Evolutionary conservation across 495 filamentous ascomycete genomes (phyloP), one percentile per base, ranked within the genome.

Genomic region (Hyaloscypha hepaticicola): DNA sequence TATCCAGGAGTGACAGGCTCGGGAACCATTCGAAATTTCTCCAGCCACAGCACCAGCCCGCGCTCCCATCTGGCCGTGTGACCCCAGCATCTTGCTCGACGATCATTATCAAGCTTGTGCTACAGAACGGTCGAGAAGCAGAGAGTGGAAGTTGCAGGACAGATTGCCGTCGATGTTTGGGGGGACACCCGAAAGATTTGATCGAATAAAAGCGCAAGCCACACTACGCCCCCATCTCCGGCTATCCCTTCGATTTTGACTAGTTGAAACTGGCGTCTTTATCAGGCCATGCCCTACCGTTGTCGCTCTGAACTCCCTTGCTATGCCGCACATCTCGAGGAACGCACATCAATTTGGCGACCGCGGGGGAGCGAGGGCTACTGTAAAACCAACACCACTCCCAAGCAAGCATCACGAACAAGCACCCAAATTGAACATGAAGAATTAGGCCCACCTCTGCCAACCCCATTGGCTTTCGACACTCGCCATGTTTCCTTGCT

Each of bases 161-260:
- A 57, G 53, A 57, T 57, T 21, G 28, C 22, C 25, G 5, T 16
- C 1, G 16, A 16, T 19, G 0, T 45, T 45, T 45, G 6, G 38
- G 38, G 38, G 38, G 38, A 16, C 38, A 16, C 1, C 38, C 1
- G 6, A 45, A 16, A 16, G 19, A 9, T 16, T 45, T 45, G 38
- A 16, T 49, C 38, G 8, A 51, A n/a, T 50, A 22, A n/a, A 22
- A 49, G 58, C 58, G 58, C 58, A 60, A 60, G 58, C 58, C 58
- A 60, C 58, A 21, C 5, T 22, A n/a, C 14, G 24, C 41, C 58
- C 38, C 12, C 56, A 58, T 27, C 34, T 49, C 21, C 25, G 26
- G 34, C 24, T 49, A 11, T 31, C 14, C 25, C 16, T 31, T 27
- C 11, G 24, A 6, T 51, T 9, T 49, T 16, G 41, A 49, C 24